Conservation (phyloP, 306 rosid genomes). For the Albizia julibrissin region DNA sequence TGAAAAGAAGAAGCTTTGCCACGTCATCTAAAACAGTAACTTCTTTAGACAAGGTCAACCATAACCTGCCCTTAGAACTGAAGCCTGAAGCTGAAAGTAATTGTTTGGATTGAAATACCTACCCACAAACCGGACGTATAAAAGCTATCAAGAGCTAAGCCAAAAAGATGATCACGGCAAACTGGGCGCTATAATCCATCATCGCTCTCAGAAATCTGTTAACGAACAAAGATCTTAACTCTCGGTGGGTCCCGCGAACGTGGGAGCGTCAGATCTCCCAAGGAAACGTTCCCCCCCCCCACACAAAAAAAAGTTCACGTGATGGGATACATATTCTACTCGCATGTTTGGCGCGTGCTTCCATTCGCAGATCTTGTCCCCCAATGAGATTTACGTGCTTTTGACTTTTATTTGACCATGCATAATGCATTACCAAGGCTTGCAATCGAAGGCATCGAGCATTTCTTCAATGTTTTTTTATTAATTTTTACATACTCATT, state of each 20-base stretch:
- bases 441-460: neutral
- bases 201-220: neutral
- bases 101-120: neutral
- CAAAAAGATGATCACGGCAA: neutral
- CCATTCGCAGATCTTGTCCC: neutral
- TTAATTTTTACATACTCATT: too few species aligned
- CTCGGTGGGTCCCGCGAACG: constrained; percentile 15
- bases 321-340: neutral
- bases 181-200: neutral
- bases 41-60: neutral
- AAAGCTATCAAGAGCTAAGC: neutral
- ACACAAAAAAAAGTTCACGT: neutral
- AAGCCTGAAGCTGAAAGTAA: neutral
- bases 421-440: too few species aligned
- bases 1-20: neutral
- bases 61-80: neutral
- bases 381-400: neutral
- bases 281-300: neutral
- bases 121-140: neutral
- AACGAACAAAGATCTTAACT: neutral
- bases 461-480: neutral
- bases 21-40: neutral
- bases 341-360: neutral
- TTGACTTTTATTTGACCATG: neutral
- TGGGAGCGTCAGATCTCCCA: neutral